A percentile compares a stretch with the other conserved stretches of the same genome.
These are phyloP conservation scores for Juglanconis juglandina DNA, from an alignment of 2,329 filamentous ascomycete species.

Conservation along the genomic window DNA sequence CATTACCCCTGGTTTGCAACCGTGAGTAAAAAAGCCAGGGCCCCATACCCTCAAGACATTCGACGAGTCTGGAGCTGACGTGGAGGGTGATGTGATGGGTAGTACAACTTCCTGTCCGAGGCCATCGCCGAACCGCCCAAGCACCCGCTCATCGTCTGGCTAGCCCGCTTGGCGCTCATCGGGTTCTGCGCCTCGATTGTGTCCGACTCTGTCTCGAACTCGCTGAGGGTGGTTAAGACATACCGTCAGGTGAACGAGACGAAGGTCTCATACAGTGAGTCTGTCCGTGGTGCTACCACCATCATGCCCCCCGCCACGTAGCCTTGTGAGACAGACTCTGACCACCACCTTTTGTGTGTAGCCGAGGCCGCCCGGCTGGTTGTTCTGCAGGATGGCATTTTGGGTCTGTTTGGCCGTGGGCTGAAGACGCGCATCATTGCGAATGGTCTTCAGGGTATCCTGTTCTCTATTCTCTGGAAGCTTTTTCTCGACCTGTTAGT, in stretches of 20 bases:
- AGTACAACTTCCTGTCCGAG: slow-evolving; percentile 43
- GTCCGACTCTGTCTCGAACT: slow-evolving; percentile 46
- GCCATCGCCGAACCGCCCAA: slow-evolving; percentile 38
- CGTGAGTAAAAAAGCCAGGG: slow-evolving; percentile 23
- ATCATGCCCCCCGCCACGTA: neutral
- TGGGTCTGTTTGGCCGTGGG: slow-evolving; percentile 42
- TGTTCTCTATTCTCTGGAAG: slow-evolving; percentile 49
- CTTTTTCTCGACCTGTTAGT: slow-evolving; percentile 46
- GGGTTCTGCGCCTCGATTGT: slow-evolving; percentile 43
- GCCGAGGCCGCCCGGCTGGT: slow-evolving; percentile 41
- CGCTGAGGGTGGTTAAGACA: slow-evolving; percentile 45
- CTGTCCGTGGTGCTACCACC: neutral
- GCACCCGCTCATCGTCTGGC: slow-evolving; percentile 37
- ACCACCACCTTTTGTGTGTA: slow-evolving; percentile 17
- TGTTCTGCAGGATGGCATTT: slow-evolving; percentile 38
- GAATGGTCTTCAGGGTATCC: slow-evolving; percentile 43
- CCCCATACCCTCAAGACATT: no score
- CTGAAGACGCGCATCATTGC: slow-evolving; percentile 45
- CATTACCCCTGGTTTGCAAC: slow-evolving; percentile 51
- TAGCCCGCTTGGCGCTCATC: slow-evolving; percentile 40
- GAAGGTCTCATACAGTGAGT: slow-evolving; percentile 42
- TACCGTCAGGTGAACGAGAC: slow-evolving; percentile 48
- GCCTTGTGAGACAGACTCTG: neutral
- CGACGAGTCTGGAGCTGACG: neutral
- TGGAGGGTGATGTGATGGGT: neutral